phyloP scores from a whole-genome alignment of 2,329 filamentous ascomycete genomes.

The Diaporthe destruens region DNA sequence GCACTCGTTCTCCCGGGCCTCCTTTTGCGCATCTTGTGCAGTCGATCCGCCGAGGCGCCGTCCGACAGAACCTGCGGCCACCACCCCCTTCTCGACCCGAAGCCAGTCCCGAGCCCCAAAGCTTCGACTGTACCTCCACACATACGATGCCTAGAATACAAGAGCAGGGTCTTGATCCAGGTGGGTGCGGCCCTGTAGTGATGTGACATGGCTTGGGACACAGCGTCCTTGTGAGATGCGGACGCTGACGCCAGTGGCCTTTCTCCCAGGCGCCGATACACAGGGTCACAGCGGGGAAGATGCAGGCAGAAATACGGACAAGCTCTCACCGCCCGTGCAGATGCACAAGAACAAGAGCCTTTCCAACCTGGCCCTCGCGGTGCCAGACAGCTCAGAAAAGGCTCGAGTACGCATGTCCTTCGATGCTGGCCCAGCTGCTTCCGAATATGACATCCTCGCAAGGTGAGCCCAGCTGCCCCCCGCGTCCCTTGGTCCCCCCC shows the following conservation, averaged over 20 bases:
- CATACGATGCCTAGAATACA: constrained; percentile 61
- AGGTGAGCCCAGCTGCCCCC: constrained; percentile 68
- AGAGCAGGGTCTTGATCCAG: constrained; percentile 58
- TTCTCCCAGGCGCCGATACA: constrained; percentile 56
- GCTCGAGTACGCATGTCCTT: constrained; percentile 80
- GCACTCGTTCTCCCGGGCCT: constrained; percentile 14
- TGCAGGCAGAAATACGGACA: constrained; percentile 55
- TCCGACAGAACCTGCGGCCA: constrained; percentile 3
- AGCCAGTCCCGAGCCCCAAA: constrained; percentile 5
- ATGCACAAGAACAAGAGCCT: constrained; percentile 76
- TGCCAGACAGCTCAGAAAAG: constrained; percentile 65
- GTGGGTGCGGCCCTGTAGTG: constrained; percentile 48
- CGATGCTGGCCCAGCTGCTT: constrained; percentile 73
- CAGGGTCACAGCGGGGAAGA: constrained; percentile 52
- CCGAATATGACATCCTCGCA: constrained; percentile 77
- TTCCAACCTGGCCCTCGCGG: constrained; percentile 67
- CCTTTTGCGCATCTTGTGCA: neutral
- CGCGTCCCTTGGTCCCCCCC: constrained; percentile 38
- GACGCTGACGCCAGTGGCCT: constrained; percentile 40
- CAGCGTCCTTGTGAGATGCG: constrained; percentile 18
- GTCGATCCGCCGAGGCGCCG: constrained; percentile 17
- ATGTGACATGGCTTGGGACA: constrained; percentile 28
- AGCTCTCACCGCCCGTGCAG: constrained; percentile 61
- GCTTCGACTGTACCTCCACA: constrained; percentile 39
- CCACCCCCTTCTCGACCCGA: neutral